phyloP scores from a whole-genome alignment of 176 grass and related monocot species.

The Cenchrus purpureus region DNA sequence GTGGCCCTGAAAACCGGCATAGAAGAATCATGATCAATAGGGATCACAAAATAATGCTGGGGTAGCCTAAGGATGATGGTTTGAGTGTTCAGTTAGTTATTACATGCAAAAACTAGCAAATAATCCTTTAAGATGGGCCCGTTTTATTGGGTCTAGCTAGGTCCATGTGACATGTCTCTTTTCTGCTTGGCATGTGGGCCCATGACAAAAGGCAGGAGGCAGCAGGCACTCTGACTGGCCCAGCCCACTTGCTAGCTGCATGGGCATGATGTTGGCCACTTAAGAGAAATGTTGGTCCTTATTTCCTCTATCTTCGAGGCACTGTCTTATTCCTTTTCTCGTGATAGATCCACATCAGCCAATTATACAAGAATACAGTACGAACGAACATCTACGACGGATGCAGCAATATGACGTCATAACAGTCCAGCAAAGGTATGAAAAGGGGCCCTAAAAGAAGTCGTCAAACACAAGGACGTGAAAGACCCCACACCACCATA shows the following conservation, averaged over 20 bases:
- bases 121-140: too few relatives aligned
- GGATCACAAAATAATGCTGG: too few relatives aligned
- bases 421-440: neutral
- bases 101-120: too few relatives aligned
- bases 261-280: neutral
- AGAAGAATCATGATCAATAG: too few relatives aligned
- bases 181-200: neutral
- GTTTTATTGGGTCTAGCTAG: neutral
- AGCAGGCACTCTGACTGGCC: neutral
- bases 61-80: too few relatives aligned
- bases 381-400: neutral
- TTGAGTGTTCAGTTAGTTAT: too few relatives aligned
- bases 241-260: neutral
- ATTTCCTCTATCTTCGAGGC: too few relatives aligned
- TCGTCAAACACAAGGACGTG: neutral
- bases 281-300: too few relatives aligned
- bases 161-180: constrained; percentile 34
- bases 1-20: too few relatives aligned
- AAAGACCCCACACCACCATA: neutral
- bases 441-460: neutral
- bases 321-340: too few relatives aligned
- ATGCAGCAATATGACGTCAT: neutral
- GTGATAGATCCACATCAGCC: constrained; percentile 8
- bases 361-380: neutral
- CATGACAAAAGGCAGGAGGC: neutral